Percentiles rank a stretch among this genome's conserved stretches.
phyloP scores from a whole-genome alignment of 352 stramenopile genomes.

The Pythium brachiatum region DNA sequence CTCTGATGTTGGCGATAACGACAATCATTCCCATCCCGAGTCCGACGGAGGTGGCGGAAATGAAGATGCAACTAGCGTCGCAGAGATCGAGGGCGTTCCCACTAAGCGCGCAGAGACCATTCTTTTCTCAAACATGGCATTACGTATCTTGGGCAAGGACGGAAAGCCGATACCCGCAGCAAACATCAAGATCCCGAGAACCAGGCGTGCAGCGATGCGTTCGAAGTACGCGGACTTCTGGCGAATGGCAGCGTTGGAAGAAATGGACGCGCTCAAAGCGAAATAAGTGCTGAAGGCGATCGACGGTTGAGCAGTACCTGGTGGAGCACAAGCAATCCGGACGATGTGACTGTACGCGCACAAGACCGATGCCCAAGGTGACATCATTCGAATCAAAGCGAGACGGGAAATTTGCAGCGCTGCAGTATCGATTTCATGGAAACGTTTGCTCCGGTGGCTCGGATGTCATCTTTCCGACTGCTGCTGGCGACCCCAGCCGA shows the following conservation, averaged over 20 bases:
- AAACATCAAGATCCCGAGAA: neutral
- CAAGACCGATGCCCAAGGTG: conserved; percentile 5
- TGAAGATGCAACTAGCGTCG: no score
- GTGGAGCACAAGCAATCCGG: neutral
- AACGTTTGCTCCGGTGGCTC: conserved; percentile 1
- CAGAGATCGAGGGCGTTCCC: no score
- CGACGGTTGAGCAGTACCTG: neutral
- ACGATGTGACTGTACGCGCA: conserved; percentile 7
- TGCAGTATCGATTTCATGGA: conserved; percentile 10
- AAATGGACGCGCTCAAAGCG: neutral
- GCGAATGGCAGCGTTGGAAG: neutral
- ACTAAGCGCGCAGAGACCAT: no score
- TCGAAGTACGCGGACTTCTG: neutral
- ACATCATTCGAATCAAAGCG: conserved; percentile 12
- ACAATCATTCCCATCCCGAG: no score
- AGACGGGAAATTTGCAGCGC: conserved; percentile 4
- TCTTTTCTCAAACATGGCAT: neutral
- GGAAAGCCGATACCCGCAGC: neutral
- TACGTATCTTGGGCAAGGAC: neutral
- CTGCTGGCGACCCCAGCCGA: neutral
- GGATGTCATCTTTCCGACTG: conserved; percentile 7
- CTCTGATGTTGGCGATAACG: no score
- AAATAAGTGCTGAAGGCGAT: conserved; percentile 6
- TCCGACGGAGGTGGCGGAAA: no score
- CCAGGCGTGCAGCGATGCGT: neutral